Evolutionary conservation across 2,329 filamentous ascomycete genomes (phyloP).

Genomic region (Orbilia brochopaga): DNA sequence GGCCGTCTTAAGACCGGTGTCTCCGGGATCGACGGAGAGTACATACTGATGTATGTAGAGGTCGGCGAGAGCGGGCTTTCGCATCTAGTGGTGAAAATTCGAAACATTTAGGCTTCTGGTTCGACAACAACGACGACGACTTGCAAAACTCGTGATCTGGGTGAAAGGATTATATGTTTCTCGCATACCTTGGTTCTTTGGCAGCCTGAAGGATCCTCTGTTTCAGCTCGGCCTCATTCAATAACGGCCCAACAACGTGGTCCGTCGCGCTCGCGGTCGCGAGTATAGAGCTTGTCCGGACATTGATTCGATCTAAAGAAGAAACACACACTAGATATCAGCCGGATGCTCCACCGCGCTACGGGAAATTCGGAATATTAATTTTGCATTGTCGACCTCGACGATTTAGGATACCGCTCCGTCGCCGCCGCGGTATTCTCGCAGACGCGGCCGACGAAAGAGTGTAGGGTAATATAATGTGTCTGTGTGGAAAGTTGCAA

Average conservation of each 20-base stretch:
- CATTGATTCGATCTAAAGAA: constrained; percentile 45
- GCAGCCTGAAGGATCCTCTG: constrained; percentile 47
- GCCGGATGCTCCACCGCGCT: constrained; percentile 23
- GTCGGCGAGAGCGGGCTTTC: constrained; percentile 46
- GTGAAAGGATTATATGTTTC: constrained; percentile 24
- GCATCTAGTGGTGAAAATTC: constrained; percentile 31
- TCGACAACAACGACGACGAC: neutral
- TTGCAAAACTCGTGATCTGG: neutral
- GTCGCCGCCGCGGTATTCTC: neutral
- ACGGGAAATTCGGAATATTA: constrained; percentile 40
- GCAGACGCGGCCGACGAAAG: neutral
- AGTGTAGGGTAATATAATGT: too few species aligned
- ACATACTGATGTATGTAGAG: constrained; percentile 15
- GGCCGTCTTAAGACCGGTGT: constrained; percentile 41
- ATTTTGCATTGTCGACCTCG: neutral
- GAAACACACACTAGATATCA: constrained; percentile 18
- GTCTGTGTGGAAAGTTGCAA: too few species aligned
- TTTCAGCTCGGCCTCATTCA: constrained; percentile 48
- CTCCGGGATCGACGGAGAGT: constrained; percentile 22
- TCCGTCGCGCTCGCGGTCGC: constrained; percentile 19
- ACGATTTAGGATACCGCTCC: constrained; percentile 4
- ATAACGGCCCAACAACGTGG: constrained; percentile 21
- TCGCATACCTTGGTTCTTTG: constrained; percentile 42
- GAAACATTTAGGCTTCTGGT: constrained; percentile 20
- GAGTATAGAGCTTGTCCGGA: constrained; percentile 49